Evolutionary conservation across 495 filamentous ascomycete species (phyloP).

Genomic region (Penicillium daleae): DNA sequence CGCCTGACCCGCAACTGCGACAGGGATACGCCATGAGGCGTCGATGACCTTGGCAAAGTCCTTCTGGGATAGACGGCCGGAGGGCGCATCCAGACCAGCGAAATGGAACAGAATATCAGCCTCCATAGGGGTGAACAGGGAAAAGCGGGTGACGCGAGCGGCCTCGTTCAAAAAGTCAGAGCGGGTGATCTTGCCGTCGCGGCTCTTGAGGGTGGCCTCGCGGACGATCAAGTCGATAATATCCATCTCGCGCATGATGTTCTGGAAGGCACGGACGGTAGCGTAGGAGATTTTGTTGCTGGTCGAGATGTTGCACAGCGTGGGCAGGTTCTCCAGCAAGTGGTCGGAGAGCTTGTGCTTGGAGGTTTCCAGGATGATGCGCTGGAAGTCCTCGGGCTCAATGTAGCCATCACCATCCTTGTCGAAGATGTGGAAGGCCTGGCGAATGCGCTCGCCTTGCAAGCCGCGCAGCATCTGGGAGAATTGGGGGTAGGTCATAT

Average conservation of each 20-base stretch:
- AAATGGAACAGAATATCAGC: slow-evolving; percentile 99
- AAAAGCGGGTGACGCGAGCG: slow-evolving; percentile 85
- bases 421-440: slow-evolving; percentile 92
- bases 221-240: slow-evolving; percentile 90
- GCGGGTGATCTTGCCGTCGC: slow-evolving; percentile 89
- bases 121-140: slow-evolving; percentile 96
- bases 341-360: slow-evolving; percentile 97
- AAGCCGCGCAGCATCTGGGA: slow-evolving; percentile 96
- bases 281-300: slow-evolving; percentile 95
- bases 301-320: slow-evolving; percentile 91
- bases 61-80: slow-evolving; percentile 75
- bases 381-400: slow-evolving; percentile 92
- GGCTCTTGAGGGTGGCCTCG: slow-evolving; percentile 79
- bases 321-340: slow-evolving; percentile 88
- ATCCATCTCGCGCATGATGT: slow-evolving; percentile 96
- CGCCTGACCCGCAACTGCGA: slow-evolving; percentile 45
- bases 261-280: slow-evolving; percentile 96
- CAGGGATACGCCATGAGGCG: slow-evolving; percentile 77
- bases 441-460: slow-evolving; percentile 92
- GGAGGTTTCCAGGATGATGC: slow-evolving; percentile 92
- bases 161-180: slow-evolving; percentile 96
- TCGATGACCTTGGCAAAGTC: slow-evolving; percentile 97
- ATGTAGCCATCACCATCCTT: slow-evolving; percentile 97
- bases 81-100: slow-evolving; percentile 85
- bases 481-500: slow-evolving; percentile 95